Evolutionary conservation across 1,284 basidiomycete genomes (phyloP).

Genomic region (Psilocybe mexicana): DNA sequence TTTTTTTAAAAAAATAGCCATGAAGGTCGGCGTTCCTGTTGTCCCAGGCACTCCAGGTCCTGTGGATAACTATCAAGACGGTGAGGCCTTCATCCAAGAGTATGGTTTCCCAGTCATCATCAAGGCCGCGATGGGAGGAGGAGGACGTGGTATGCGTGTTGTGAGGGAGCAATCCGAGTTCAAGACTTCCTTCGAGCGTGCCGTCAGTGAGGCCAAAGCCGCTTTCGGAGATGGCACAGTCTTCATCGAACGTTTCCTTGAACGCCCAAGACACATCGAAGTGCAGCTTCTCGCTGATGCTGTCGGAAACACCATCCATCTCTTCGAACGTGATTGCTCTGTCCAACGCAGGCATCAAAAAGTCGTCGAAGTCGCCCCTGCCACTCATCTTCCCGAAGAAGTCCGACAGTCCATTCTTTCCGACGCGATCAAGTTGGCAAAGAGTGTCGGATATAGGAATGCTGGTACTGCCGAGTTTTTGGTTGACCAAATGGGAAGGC

Average conservation of each 20-base stretch:
- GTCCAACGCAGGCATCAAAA: constrained; percentile 98
- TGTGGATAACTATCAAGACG: constrained; percentile 83
- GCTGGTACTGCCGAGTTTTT: constrained; percentile 98
- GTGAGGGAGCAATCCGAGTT: constrained; percentile 93
- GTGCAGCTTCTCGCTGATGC: constrained; percentile 94
- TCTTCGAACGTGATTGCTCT: constrained; percentile 98
- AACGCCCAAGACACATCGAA: constrained; percentile 96
- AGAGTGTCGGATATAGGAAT: constrained; percentile 92
- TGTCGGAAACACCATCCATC: constrained; percentile 91
- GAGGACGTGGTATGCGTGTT: constrained; percentile 98
- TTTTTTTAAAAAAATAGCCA: constrained; percentile 49
- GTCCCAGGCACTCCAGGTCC: constrained; percentile 98
- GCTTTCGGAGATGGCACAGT: constrained; percentile 99
- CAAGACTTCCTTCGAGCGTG: constrained; percentile 88
- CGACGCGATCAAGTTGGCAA: constrained; percentile 95
- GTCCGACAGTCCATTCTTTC: constrained; percentile 84
- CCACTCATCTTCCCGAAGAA: constrained; percentile 90
- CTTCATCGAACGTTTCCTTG: constrained; percentile 97
- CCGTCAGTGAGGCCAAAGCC: constrained; percentile 92
- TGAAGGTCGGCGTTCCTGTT: constrained; percentile 89
- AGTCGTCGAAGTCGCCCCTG: constrained; percentile 98
- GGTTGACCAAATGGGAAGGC: constrained; percentile 92
- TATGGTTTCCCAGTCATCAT: constrained; percentile 98
- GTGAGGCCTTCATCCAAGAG: constrained; percentile 88
- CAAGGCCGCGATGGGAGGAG: constrained; percentile 98